Percentiles rank a stretch among this genome's conserved stretches.
Conservation (phyloP, 352 stramenopile genomes). For the Peronosclerospora sorghi region DNA sequence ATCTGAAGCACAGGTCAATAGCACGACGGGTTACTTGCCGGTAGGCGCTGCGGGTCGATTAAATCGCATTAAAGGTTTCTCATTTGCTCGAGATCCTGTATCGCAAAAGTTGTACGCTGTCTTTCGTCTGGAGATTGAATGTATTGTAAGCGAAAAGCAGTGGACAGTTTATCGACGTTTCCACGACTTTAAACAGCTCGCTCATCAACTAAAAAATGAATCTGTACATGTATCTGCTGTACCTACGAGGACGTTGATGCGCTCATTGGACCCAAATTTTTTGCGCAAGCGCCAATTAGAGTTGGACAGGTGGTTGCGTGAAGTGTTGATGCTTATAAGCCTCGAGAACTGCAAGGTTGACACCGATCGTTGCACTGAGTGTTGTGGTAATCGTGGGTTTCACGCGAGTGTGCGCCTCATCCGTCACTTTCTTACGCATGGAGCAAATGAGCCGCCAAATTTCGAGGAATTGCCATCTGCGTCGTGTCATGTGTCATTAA, state of each 20-base stretch:
- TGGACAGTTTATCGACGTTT: slow-evolving; percentile 82
- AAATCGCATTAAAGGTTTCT: slow-evolving; percentile 76
- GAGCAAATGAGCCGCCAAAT: slow-evolving; percentile 56
- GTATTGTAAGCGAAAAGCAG: slow-evolving; percentile 77
- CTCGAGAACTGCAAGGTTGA: slow-evolving; percentile 73
- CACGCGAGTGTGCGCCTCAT: slow-evolving; percentile 60
- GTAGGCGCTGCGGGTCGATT: slow-evolving; percentile 51
- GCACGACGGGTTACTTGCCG: slow-evolving; percentile 58
- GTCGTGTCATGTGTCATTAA: slow-evolving; percentile 15
- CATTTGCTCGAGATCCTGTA: slow-evolving; percentile 50
- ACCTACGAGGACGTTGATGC: slow-evolving; percentile 68
- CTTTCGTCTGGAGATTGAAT: slow-evolving; percentile 77
- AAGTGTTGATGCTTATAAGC: slow-evolving; percentile 74
- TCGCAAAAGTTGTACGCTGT: slow-evolving; percentile 72
- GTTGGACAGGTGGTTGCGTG: slow-evolving; percentile 71
- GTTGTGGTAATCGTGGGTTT: slow-evolving; percentile 55
- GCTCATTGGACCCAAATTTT: slow-evolving; percentile 74
- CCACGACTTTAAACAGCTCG: slow-evolving; percentile 80
- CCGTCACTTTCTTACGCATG: slow-evolving; percentile 61
- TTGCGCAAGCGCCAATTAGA: slow-evolving; percentile 76
- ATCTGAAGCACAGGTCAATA: slow-evolving; percentile 51
- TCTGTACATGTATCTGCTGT: slow-evolving; percentile 67
- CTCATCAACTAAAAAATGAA: slow-evolving; percentile 70
- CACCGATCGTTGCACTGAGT: slow-evolving; percentile 43
- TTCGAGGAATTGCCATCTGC: slow-evolving; percentile 39